These are phyloP conservation scores for Aspergillus ostianus DNA, from an alignment of 495 filamentous ascomycete species.

Conservation along the genomic window DNA sequence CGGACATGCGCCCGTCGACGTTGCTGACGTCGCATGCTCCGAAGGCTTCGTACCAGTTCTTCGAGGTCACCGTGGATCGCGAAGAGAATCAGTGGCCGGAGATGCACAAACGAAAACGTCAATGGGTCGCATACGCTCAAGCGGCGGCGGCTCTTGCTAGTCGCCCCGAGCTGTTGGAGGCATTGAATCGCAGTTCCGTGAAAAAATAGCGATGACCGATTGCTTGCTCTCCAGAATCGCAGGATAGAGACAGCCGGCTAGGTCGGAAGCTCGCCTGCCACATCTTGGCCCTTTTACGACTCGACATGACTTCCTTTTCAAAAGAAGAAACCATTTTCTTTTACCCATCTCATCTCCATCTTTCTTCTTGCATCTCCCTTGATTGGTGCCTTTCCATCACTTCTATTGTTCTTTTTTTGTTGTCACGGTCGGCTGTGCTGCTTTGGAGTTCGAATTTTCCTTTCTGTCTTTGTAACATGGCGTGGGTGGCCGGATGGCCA, in stretches of 20 bases:
- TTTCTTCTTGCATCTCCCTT: constrained; percentile 16
- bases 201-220: constrained; percentile 41
- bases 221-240: constrained; percentile 20
- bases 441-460: constrained; percentile 21
- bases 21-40: constrained; percentile 62
- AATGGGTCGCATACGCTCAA: constrained; percentile 83
- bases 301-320: constrained; percentile 34
- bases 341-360: constrained; percentile 23
- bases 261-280: constrained; percentile 17
- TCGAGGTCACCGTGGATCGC: constrained; percentile 76
- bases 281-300: constrained; percentile 38
- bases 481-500: constrained; percentile 23
- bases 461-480: constrained; percentile 19
- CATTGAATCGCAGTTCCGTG: constrained; percentile 79
- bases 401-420: constrained; percentile 3
- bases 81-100: constrained; percentile 91
- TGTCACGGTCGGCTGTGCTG: constrained; percentile 18
- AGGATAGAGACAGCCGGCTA: constrained; percentile 1
- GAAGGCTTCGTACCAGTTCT: constrained; percentile 81
- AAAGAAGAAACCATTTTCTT: constrained; percentile 25
- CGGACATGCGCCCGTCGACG: constrained; percentile 65
- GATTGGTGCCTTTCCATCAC: constrained; percentile 10
- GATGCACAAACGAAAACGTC: constrained; percentile 81
- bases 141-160: constrained; percentile 72
- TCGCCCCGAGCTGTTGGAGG: constrained; percentile 85